These are phyloP conservation scores for Leucosporidium yakuticum DNA, from an alignment of 768 basidiomycete species.

Conservation along the genomic window DNA sequence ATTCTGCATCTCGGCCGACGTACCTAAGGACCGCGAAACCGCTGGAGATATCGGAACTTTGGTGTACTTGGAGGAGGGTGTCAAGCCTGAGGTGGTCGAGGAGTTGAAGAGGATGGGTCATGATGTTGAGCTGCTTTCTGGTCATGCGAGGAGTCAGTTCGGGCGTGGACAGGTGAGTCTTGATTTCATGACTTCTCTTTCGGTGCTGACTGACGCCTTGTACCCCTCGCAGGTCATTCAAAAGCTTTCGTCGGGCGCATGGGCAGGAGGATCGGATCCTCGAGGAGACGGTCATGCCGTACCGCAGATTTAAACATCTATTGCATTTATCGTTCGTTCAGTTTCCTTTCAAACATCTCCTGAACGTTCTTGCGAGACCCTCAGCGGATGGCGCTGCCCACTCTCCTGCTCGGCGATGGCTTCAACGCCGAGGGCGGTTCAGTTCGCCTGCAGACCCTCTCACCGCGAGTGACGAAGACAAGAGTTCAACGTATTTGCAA, in stretches of 20 bases:
- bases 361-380: too few relatives aligned
- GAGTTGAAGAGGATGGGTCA: slow-evolving; percentile 84
- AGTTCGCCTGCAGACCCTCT: too few relatives aligned
- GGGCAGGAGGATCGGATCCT: slow-evolving; percentile 89
- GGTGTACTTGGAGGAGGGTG: slow-evolving; percentile 82
- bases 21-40: slow-evolving; percentile 46
- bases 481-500: too few relatives aligned
- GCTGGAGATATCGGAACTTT: slow-evolving; percentile 67
- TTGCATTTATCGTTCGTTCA: background rate
- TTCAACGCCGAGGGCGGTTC: too few relatives aligned
- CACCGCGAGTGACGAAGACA: too few relatives aligned
- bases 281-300: slow-evolving; percentile 36
- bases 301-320: slow-evolving; percentile 11
- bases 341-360: too few relatives aligned
- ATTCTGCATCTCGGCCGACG: slow-evolving; percentile 87
- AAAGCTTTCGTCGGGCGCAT: slow-evolving; percentile 66
- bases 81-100: slow-evolving; percentile 53
- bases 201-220: background rate
- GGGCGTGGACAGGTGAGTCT: slow-evolving; percentile 58
- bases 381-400: too few relatives aligned
- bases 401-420: too few relatives aligned
- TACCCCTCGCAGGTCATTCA: slow-evolving; percentile 65
- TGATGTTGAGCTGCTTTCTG: slow-evolving; percentile 59
- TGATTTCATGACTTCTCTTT: background rate
- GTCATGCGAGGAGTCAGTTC: slow-evolving; percentile 55